Conservation (phyloP, 805 yeast species). For the Ogataea allantospora region DNA sequence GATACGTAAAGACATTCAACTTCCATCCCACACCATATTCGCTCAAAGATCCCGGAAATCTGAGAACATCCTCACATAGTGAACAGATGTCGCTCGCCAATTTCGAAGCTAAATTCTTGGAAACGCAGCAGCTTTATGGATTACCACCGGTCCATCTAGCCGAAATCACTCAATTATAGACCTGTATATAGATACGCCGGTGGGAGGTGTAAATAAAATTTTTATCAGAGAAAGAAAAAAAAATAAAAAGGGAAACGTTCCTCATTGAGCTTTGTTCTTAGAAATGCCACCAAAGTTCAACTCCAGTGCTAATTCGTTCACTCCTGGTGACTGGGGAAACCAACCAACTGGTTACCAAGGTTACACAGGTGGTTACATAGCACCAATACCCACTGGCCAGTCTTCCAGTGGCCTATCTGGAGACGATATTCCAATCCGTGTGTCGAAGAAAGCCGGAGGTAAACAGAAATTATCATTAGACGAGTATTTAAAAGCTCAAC, state of each 20-base stretch:
- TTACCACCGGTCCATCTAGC: conserved; percentile 14
- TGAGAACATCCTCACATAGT: conserved; percentile 11
- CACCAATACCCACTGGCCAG: conserved; percentile 1
- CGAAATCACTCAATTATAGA: conserved; percentile 15
- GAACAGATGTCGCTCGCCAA: conserved; percentile 2
- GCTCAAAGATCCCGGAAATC: conserved; percentile 16
- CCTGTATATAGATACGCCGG: too few relatives aligned
- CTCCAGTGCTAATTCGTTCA: conserved; percentile 33
- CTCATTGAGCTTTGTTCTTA: conserved; percentile 1
- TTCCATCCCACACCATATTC: conserved; percentile 24
- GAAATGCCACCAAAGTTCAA: conserved; percentile 43
- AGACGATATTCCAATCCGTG: conserved; percentile 13
- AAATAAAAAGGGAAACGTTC: conserved; percentile 11
- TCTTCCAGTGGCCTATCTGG: conserved; percentile 2
- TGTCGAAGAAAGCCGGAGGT: conserved; percentile 15
- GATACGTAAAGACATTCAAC: conserved; percentile 24
- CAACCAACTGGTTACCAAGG: conserved; percentile 31
- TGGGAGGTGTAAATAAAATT: conserved; percentile 12
- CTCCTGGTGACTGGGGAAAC: conserved; percentile 30
- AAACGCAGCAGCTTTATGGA: conserved; percentile 15
- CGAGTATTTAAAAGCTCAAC: conserved; percentile 50
- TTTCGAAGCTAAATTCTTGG: conserved; percentile 12
- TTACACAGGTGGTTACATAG: conserved; percentile 15
- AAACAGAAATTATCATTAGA: conserved; percentile 41
- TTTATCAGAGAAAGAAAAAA: conserved; percentile 2